Conservation (phyloP, 176 grass and related monocot genomes). For the Aegilops umbellulata region DNA sequence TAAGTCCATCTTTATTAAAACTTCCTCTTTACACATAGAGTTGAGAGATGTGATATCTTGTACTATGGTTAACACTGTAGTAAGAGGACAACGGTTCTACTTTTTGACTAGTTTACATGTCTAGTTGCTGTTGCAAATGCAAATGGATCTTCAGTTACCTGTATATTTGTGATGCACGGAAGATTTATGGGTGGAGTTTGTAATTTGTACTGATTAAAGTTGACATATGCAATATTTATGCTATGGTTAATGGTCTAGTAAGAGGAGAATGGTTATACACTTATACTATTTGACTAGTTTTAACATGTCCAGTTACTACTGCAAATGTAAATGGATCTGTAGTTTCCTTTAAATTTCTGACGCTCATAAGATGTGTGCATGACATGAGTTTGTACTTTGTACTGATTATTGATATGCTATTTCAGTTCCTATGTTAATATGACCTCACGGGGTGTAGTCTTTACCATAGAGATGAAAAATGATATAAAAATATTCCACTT, state of each 20-base stretch:
- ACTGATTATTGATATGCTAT: conserved; percentile 3
- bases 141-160: neutral
- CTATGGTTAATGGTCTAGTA: neutral
- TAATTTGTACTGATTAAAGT: neutral
- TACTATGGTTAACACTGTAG: neutral
- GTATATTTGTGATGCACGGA: neutral
- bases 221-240: neutral
- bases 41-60: neutral
- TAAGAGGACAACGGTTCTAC: neutral
- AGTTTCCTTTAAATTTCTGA: neutral
- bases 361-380: neutral
- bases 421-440: neutral
- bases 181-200: neutral
- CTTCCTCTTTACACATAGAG: neutral
- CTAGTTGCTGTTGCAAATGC: neutral
- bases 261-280: conserved; percentile 1
- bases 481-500: neutral
- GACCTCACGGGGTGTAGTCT: neutral
- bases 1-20: conserved; percentile 27
- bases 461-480: neutral
- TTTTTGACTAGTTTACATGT: conserved; percentile 2
- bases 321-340: neutral
- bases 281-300: neutral
- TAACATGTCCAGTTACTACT: neutral
- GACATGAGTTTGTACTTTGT: neutral